phyloP scores from a whole-genome alignment of 2,329 filamentous ascomycete genomes.

The Thermomyces lanuginosus region DNA sequence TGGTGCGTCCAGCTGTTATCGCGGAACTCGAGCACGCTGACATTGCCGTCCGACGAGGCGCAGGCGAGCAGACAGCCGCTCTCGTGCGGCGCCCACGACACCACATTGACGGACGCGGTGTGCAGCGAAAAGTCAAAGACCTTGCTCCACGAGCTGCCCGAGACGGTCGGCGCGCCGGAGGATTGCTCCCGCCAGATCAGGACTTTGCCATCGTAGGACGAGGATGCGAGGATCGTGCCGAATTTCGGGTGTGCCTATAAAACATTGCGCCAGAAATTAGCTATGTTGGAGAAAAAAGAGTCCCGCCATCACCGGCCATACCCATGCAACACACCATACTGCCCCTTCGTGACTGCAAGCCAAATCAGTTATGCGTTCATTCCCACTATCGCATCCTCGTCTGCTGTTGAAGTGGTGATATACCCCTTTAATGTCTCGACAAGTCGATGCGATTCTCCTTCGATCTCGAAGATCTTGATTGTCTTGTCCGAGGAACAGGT shows the following conservation, averaged over 20 bases:
- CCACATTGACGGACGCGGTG: slow-evolving; percentile 91
- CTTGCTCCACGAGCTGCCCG: slow-evolving; percentile 51
- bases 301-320: slow-evolving; percentile 17
- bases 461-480: slow-evolving; percentile 98
- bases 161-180: slow-evolving; percentile 21
- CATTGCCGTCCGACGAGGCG: slow-evolving; percentile 83
- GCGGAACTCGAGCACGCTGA: slow-evolving; percentile 90
- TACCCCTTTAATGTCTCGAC: slow-evolving; percentile 91
- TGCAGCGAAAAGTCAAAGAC: slow-evolving; percentile 89
- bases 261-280: slow-evolving; percentile 1
- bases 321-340: slow-evolving; percentile 94
- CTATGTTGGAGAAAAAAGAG: background rate
- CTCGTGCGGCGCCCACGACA: slow-evolving; percentile 95
- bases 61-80: slow-evolving; percentile 87
- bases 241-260: slow-evolving; percentile 78
- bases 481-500: slow-evolving; percentile 97
- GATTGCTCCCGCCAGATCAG: slow-evolving; percentile 90
- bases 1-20: slow-evolving; percentile 85
- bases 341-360: slow-evolving; percentile 71
- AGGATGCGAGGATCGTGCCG: slow-evolving; percentile 90
- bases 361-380: slow-evolving; percentile 5
- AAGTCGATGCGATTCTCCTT: slow-evolving; percentile 77
- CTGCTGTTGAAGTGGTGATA: too few relatives aligned
- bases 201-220: slow-evolving; percentile 93
- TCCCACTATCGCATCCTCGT: background rate